phyloP scores from a whole-genome alignment of 371 early-diverging fungal species.

The Mortierella sp. region DNA sequence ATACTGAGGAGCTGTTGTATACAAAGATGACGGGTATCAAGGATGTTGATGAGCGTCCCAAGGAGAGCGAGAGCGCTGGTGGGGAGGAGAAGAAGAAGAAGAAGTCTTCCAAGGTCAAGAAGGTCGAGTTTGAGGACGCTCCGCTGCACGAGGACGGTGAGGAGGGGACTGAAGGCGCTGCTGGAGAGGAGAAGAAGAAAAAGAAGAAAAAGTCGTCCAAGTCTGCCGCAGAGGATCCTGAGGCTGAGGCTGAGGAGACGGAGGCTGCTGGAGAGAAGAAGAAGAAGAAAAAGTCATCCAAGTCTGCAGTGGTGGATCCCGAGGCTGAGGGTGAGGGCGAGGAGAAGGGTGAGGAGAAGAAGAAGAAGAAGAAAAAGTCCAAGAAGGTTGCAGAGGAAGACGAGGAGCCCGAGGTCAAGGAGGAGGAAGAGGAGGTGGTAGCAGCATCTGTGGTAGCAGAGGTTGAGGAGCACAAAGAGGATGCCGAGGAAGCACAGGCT shows the following conservation, averaged over 20 bases:
- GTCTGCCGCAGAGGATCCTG: background rate
- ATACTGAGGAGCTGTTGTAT: conserved; percentile 78
- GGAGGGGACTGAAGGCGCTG: background rate
- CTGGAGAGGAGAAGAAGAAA: background rate
- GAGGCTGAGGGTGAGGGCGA: background rate
- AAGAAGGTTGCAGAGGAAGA: conserved; percentile 52
- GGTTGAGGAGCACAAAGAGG: conserved; percentile 60
- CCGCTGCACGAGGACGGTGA: background rate
- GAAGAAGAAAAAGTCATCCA: conserved; percentile 10
- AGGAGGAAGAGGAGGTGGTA: no score
- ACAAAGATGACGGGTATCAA: conserved; percentile 64
- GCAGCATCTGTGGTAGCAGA: conserved; percentile 1
- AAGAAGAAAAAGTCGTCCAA: conserved; percentile 16
- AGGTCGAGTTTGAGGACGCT: conserved; percentile 2
- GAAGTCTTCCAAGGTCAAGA: background rate
- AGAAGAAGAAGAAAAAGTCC: conserved; percentile 8
- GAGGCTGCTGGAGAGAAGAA: background rate
- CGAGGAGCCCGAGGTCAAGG: conserved; percentile 52
- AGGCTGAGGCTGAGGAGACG: conserved; percentile 6
- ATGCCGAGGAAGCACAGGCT: conserved; percentile 60
- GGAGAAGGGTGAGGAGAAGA: background rate
- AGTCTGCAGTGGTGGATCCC: background rate
- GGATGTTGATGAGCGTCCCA: conserved; percentile 47
- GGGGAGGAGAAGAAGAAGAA: background rate
- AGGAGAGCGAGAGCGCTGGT: background rate